Conservation (phyloP, 1,284 basidiomycete species). For the Irpex sp. region DNA sequence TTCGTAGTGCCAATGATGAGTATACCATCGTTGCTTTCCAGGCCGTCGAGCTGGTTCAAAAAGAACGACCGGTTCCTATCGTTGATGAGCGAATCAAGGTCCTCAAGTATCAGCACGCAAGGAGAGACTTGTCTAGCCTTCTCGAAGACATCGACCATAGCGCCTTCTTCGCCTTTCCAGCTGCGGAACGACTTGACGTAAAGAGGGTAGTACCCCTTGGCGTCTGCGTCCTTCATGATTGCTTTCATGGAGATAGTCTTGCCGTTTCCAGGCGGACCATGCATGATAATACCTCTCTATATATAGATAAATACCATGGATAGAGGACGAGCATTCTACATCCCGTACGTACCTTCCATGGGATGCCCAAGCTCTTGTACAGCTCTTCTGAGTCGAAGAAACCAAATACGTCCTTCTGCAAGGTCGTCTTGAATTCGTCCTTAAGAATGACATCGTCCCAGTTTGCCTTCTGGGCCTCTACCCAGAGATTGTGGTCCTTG, state of each 20-base stretch:
- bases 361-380: conserved; percentile 70
- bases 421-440: conserved; percentile 58
- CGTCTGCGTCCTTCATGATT: conserved; percentile 65
- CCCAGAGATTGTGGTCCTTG: conserved; percentile 63
- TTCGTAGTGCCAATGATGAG: conserved; percentile 81
- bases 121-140: conserved; percentile 68
- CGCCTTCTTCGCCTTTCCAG: conserved; percentile 61
- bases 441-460: conserved; percentile 78
- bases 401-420: conserved; percentile 71
- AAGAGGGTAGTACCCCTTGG: conserved; percentile 58
- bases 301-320: conserved; percentile 1
- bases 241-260: conserved; percentile 81
- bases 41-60: conserved; percentile 77
- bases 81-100: conserved; percentile 78
- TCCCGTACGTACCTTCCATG: conserved; percentile 66
- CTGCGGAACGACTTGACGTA: conserved; percentile 76
- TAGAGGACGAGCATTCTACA: too few species aligned
- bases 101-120: conserved; percentile 76
- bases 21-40: conserved; percentile 73
- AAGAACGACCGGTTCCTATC: conserved; percentile 79
- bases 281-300: conserved; percentile 70
- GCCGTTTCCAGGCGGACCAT: conserved; percentile 79
- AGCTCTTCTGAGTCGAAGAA: conserved; percentile 72
- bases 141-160: conserved; percentile 61
- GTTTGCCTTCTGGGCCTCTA: conserved; percentile 66